A percentile compares a stretch with the other conserved stretches of the same genome.
Evolutionary conservation across 192 early-diverging fungal genomes (phyloP).

Genomic region (Tieghemiomyces parasiticus): DNA sequence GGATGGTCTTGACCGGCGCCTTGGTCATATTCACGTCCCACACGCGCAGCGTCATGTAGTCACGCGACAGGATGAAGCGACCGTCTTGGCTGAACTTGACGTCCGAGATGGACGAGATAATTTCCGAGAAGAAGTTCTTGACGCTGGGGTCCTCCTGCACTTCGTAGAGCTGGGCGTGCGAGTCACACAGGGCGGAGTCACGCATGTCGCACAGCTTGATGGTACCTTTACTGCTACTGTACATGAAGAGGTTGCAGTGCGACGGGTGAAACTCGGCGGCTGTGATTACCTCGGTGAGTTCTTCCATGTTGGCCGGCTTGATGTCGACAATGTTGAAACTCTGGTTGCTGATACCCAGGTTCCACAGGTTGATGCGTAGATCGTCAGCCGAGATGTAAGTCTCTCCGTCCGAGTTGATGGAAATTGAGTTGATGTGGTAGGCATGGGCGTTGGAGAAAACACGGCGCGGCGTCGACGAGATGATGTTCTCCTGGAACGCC

Average conservation of each 20-base stretch:
- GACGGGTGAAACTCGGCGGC: conserved; percentile 93
- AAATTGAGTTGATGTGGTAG: conserved; percentile 99
- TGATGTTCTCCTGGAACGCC: conserved; percentile 88
- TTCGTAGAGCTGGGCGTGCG: conserved; percentile 87
- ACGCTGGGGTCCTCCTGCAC: conserved; percentile 84
- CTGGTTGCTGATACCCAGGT: conserved; percentile 91
- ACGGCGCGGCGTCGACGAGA: conserved; percentile 86
- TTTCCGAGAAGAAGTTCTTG: conserved; percentile 99
- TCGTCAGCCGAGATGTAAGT: conserved; percentile 97
- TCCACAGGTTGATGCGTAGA: conserved; percentile 97
- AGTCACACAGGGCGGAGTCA: conserved; percentile 84
- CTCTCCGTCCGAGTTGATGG: conserved; percentile 95
- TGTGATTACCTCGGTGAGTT: conserved; percentile 97
- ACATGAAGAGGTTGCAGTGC: conserved; percentile 96
- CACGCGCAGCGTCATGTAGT: conserved; percentile 93
- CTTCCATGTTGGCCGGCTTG: conserved; percentile 99
- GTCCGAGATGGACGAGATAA: conserved; percentile 96
- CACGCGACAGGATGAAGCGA: conserved; percentile 89
- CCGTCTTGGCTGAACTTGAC: conserved; percentile 94
- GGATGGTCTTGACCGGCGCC: conserved; percentile 85
- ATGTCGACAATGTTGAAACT: conserved; percentile 99
- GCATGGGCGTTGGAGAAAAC: conserved; percentile 97
- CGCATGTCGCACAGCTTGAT: conserved; percentile 98
- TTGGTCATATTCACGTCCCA: conserved; percentile 99
- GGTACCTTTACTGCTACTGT: conserved; percentile 95